Conservation (phyloP, 2,329 filamentous ascomycete genomes). For the Xylariales sp. region DNA sequence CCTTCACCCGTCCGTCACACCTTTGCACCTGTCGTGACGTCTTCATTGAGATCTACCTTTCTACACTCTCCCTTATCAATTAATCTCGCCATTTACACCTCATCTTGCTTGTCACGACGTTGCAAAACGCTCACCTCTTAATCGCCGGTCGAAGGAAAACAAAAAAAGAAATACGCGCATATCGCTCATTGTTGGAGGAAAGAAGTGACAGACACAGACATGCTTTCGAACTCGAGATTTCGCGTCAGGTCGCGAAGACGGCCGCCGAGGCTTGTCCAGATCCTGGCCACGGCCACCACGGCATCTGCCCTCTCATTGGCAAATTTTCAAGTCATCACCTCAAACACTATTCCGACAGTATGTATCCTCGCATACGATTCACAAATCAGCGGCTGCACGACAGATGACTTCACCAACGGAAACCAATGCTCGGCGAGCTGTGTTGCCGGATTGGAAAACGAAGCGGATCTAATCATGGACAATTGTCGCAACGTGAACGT, state of each 20-base stretch:
- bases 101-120: too few species aligned
- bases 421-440: conserved; percentile 7
- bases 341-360: conserved; percentile 6
- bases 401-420: conserved; percentile 7
- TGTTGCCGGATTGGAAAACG: conserved; percentile 3
- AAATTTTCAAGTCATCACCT: conserved; percentile 8
- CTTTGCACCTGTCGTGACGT: too few species aligned
- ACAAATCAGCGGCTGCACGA: conserved; percentile 5
- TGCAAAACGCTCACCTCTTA: too few species aligned
- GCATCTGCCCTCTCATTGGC: conserved; percentile 8
- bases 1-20: too few species aligned
- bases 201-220: too few species aligned
- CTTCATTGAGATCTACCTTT: too few species aligned
- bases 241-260: neutral
- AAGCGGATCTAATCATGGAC: conserved; percentile 2
- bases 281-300: conserved; percentile 6
- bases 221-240: too few species aligned
- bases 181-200: too few species aligned
- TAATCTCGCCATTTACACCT: too few species aligned
- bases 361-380: conserved; percentile 8
- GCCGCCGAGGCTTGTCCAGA: neutral
- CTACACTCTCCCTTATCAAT: too few species aligned
- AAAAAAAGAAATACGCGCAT: too few species aligned
- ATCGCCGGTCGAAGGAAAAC: too few species aligned
- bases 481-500: conserved; percentile 6